Base-by-base conservation (phyloP, 2,329 filamentous ascomycete genomes). In the Hypocrella siamensis region DNA sequence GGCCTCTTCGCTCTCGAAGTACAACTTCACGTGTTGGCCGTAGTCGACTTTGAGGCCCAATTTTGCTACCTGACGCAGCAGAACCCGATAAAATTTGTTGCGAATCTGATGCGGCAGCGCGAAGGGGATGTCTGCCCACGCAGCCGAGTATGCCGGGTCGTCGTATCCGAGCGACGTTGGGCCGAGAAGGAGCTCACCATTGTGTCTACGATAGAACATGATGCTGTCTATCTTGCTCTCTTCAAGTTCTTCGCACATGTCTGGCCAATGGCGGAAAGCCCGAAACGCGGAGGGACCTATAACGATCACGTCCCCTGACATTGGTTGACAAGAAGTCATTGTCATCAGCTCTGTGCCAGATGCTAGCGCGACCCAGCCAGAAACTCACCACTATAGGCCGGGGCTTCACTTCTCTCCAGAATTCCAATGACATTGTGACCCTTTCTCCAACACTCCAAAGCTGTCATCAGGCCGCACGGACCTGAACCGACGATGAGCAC, bases 361-460 rank as follows among this genome's bases (percentile, higher is more conserved):
- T 7, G 21, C 8, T 22, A 22, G n/a, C n/a, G n/a, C n/a, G n/a
- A n/a, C n/a, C n/a, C n/a, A 28, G 4, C 26, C 17, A 3, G 15
- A 18, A 14, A 4, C 16, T 31, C 5, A 31, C 28, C 35, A 30
- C 24, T 33, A 19, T 11, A 34, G 7, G 30, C 30, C 11, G 32
- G 32, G 19, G 18, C 27, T 3, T 21, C 10, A 17, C 19, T 37
- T 11, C 33, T 30, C 11, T 42, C 40, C n/a, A 42, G 19, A 11
- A 42, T 34, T 1, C 31, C 22, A 8, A 40, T 38, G 9, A 42
- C 37, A 26, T 36, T 31, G 17, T 38, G 37, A 1, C 40, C 40
- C 10, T 40, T 34, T 12, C 40, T 30, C 38, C 37, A 42, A 24
- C 36, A 40, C 27, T 41, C 38, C 9, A 39, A 7, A 7, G 40